Conservation (phyloP, 805 yeast genomes). For the Candida broadrunensis region DNA sequence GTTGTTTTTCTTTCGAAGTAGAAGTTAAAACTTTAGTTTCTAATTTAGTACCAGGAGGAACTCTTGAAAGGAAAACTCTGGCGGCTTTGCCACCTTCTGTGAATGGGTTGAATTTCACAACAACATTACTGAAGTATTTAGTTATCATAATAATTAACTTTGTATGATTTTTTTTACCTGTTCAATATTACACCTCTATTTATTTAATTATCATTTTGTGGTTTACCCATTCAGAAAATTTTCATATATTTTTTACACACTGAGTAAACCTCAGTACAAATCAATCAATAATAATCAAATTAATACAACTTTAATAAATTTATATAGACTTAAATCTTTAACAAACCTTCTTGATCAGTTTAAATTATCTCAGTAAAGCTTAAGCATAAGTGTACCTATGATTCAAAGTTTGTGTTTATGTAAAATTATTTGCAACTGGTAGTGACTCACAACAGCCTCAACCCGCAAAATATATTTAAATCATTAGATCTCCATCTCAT, state of each 20-base stretch:
- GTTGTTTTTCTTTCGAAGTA: conserved; percentile 47
- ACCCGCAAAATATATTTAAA: no score
- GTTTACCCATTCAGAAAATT: background rate
- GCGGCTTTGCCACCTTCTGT: conserved; percentile 74
- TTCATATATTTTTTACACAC: background rate
- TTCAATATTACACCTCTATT: no score
- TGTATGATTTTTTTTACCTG: background rate
- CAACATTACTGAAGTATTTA: conserved; percentile 77
- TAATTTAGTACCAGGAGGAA: conserved; percentile 74
- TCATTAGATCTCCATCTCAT: no score
- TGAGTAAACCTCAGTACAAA: background rate
- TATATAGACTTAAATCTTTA: no score
- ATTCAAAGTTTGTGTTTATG: no score
- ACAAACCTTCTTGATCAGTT: no score
- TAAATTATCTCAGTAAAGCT: no score
- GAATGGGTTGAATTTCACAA: conserved; percentile 77
- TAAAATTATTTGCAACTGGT: no score
- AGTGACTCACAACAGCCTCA: no score
- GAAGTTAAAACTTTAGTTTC: conserved; percentile 59
- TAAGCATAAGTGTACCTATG: no score
- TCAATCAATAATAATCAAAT: no score
- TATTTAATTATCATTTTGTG: background rate
- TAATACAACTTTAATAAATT: no score
- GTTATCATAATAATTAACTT: conserved; percentile 78
- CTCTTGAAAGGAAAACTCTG: conserved; percentile 70